Evolutionary conservation across 495 filamentous ascomycete species (phyloP), one percentile per base, ranked within the genome.

Genomic region (Baudoinia panamericana): DNA sequence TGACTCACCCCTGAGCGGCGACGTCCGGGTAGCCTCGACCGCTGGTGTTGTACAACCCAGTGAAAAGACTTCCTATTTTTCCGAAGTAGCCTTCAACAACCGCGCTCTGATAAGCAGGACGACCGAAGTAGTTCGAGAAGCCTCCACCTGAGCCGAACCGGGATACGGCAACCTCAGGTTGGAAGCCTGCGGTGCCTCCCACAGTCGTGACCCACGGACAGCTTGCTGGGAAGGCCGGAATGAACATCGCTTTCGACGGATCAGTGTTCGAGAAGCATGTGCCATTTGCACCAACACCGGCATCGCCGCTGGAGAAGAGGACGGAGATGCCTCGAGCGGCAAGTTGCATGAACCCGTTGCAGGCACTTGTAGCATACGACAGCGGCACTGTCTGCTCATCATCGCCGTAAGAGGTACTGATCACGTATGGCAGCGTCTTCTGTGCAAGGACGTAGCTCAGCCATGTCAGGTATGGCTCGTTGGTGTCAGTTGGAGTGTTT

Each of bases 381-480:
- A 42, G 15, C 2, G 59, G 59, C 20, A 62, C 42, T 0, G 57
- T 48, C 36, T 62, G 57, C 45, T 63, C 61, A 22, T 56, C 47
- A 16, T 62, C 61, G 27, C 56, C 61, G 44, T 63, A 63, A 1
- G 61, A 63, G n/a, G 57, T 62, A 36, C 35, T 54, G 52, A 63
- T 55, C 15, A 57, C 46, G 21, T 57, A 52, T 10, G 60, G 60
- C 21, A 61, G 33, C 20, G 17, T 27, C n/a, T 39, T 18, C 34
- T 56, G 51, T 15, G 21, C 43, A 12, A 60, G 55, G n/a, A 59
- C 46, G 38, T 52, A 58, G 25, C 50, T 56, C 22, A 61, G 45
- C 53, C 52, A 63, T 0, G 23, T 45, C 6, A 61, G 39, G 38
- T 60, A 63, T 0, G 56, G 56, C 48, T 63, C 60, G 42, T 63